phyloP scores from a whole-genome alignment of 2,329 filamentous ascomycete species.

The Cadophora malorum region DNA sequence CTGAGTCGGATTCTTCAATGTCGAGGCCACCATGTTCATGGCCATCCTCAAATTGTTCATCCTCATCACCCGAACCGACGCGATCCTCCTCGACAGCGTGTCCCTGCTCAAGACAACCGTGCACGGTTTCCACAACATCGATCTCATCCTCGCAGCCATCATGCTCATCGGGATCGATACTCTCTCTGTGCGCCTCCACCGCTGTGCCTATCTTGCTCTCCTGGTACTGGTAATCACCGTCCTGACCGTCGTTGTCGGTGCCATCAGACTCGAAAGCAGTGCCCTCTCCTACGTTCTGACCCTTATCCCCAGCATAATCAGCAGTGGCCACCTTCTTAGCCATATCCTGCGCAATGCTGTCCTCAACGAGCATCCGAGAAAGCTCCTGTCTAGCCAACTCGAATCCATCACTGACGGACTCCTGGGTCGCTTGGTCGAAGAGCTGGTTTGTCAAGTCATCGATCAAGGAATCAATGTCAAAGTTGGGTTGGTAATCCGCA shows the following conservation, averaged over 20 bases:
- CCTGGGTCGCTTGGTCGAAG: not conserved
- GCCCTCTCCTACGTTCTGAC: not conserved
- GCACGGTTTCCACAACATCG: too few species aligned
- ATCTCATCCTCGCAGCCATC: too few species aligned
- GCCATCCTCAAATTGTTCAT: not conserved
- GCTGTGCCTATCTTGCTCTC: too few species aligned
- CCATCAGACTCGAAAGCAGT: not conserved
- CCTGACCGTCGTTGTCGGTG: not conserved
- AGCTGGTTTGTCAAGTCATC: not conserved
- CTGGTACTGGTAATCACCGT: not conserved
- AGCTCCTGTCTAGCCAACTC: not conserved
- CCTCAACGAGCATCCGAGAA: not conserved
- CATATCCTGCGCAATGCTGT: not conserved
- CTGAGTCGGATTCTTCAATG: not conserved
- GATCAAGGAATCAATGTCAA: not conserved
- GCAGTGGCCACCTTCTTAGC: not conserved
- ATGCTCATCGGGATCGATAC: too few species aligned
- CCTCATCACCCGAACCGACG: not conserved
- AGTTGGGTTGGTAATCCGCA: not conserved
- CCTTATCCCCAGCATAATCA: not conserved
- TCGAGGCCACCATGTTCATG: not conserved
- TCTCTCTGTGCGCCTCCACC: too few species aligned
- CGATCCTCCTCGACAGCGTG: too few species aligned
- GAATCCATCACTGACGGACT: not conserved
- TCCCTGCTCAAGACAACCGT: too few species aligned